These are phyloP conservation scores for Pythium aristosporum DNA, from an alignment of 352 stramenopile species.

Conservation along the genomic window DNA sequence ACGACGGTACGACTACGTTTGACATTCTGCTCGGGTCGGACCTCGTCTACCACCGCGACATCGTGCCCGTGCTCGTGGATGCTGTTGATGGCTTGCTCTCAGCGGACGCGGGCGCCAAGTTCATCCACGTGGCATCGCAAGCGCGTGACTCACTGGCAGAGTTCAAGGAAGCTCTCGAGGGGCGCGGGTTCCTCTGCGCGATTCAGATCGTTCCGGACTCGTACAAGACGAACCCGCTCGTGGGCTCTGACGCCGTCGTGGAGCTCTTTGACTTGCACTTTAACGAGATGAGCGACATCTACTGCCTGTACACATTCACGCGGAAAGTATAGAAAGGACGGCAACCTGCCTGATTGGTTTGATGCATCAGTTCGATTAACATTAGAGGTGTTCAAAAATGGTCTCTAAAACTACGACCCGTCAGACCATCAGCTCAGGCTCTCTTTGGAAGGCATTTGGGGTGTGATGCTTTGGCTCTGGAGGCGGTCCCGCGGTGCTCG, in stretches of 20 bases:
- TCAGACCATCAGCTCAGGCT: slow-evolving; percentile 12
- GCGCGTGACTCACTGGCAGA: slow-evolving; percentile 76
- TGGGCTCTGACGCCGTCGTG: slow-evolving; percentile 55
- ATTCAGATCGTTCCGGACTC: slow-evolving; percentile 70
- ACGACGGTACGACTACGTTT: slow-evolving; percentile 38
- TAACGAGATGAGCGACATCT: slow-evolving; percentile 89
- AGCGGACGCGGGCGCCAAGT: slow-evolving; percentile 38
- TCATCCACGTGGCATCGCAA: slow-evolving; percentile 81
- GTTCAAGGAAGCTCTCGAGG: slow-evolving; percentile 80
- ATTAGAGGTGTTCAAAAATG: slow-evolving; percentile 17
- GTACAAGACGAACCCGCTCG: slow-evolving; percentile 86
- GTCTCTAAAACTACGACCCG: not conserved
- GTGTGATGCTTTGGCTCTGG: slow-evolving; percentile 25
- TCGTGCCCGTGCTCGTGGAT: slow-evolving; percentile 74
- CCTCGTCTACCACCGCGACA: slow-evolving; percentile 84
- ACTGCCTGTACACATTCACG: slow-evolving; percentile 86
- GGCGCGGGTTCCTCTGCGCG: slow-evolving; percentile 58
- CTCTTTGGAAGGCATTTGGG: not conserved
- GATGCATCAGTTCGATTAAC: slow-evolving; percentile 8
- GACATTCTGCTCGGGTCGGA: slow-evolving; percentile 83
- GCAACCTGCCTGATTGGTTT: not conserved
- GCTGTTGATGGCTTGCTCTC: slow-evolving; percentile 74
- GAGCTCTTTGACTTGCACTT: slow-evolving; percentile 87
- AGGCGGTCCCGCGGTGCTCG: slow-evolving; percentile 39
- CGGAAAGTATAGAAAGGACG: slow-evolving; percentile 28